Evolutionary conservation across 2,329 filamentous ascomycete genomes (phyloP).

Genomic region (Penicillium brevicompactum): DNA sequence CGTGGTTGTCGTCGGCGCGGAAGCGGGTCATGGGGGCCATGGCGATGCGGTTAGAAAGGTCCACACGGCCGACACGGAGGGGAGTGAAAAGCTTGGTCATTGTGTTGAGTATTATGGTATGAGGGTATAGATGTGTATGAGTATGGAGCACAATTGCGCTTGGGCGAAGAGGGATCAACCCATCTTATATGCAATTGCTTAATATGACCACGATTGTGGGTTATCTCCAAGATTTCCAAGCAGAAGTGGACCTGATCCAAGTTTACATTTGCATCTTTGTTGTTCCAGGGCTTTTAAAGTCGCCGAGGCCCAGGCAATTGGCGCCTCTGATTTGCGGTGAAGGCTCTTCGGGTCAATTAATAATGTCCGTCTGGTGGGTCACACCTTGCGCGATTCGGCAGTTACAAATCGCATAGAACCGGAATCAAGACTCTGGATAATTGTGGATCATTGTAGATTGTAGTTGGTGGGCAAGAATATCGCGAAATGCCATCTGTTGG

Average conservation of each 20-base stretch:
- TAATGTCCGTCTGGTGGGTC: not conserved
- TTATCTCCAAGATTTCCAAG: constrained; percentile 1
- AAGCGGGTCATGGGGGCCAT: constrained; percentile 63
- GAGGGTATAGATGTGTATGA: not conserved
- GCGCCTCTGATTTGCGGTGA: not conserved
- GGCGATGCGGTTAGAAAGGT: constrained; percentile 51
- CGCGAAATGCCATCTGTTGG: constrained; percentile 3
- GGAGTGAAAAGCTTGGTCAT: constrained; percentile 40
- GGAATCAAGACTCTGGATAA: not conserved
- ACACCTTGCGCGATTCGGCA: not conserved
- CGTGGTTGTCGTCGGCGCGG: constrained; percentile 53
- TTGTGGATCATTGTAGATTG: not conserved
- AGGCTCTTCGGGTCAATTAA: not conserved
- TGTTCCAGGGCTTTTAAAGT: not conserved
- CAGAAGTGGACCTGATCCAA: not conserved
- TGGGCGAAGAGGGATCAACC: too few species aligned
- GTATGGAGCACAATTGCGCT: not conserved
- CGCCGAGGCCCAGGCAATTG: not conserved
- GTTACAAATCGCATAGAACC: not conserved
- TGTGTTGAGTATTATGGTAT: not conserved
- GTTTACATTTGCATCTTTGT: not conserved
- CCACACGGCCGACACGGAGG: constrained; percentile 43
- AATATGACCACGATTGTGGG: too few species aligned
- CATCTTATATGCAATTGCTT: too few species aligned
- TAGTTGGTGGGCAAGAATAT: not conserved